Conservation (phyloP, 139 green algal species). For the Chlorella sp. region DNA sequence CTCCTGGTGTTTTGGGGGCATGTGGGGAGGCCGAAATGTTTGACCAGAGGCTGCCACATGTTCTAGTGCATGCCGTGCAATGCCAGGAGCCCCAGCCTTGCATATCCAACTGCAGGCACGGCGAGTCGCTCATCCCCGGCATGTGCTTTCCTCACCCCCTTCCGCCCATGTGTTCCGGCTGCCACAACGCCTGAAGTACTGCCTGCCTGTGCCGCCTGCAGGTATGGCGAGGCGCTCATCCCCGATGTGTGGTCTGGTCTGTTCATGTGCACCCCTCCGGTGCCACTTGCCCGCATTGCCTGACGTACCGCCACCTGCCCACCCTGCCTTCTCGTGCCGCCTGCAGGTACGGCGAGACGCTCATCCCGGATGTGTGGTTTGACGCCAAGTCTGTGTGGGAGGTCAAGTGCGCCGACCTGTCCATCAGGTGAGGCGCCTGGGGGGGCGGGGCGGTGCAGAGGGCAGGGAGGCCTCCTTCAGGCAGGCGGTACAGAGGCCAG, state of each 20-base stretch:
- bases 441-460: not conserved
- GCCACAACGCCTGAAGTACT: not conserved
- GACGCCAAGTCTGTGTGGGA: slow-evolving; percentile 93
- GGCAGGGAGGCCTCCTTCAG: no score
- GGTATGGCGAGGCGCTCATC: no score
- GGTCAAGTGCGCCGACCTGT: slow-evolving; percentile 97
- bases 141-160: slow-evolving; percentile 86
- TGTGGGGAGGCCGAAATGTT: no score
- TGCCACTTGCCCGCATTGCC: not conserved
- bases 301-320: no score
- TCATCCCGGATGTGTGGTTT: slow-evolving; percentile 95
- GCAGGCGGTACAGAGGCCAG: not conserved
- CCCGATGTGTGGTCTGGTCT: no score
- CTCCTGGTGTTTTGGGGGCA: not conserved
- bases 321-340: not conserved
- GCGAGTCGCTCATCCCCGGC: slow-evolving; percentile 79
- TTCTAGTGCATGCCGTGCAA: not conserved
- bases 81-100: no score
- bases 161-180: not conserved
- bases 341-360: slow-evolving; percentile 67
- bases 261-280: not conserved
- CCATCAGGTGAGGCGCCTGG: slow-evolving; percentile 67
- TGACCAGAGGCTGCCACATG: no score
- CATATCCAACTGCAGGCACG: slow-evolving; percentile 47
- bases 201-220: no score